Evolutionary conservation across 2,329 filamentous ascomycete genomes (phyloP), one percentile per base, ranked within the genome.

Genomic region (Diatrype stigma): DNA sequence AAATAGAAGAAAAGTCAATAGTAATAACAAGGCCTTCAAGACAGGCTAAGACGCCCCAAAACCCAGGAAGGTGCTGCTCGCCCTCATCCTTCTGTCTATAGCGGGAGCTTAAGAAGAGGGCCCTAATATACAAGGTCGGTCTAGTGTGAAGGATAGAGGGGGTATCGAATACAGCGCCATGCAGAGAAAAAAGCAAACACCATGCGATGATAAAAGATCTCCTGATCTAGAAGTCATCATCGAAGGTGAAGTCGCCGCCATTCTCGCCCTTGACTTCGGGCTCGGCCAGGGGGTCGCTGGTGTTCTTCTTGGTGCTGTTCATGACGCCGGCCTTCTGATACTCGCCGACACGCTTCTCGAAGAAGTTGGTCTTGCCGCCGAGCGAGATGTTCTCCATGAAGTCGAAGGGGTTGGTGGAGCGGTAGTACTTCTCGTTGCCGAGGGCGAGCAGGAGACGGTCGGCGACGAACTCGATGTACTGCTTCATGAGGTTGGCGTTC

Each of bases 351-450:
- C 94, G 90, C 89, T 99, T 99, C 87, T 99, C 94, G 72, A 99
- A 99, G 84, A 99, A 99, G 85, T 99, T 99, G 71, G 94, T 99
- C 89, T 99, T 99, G 74, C 94, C 94, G 48, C 91, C 90, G 11
- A 99, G 83, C 21, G 94, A 97, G 74, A 99, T 99, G 77, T 96
- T 96, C 82, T 99, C 94, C 94, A 99, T 99, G 75, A 99, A 99
- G 81, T 99, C 94, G 71, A 99, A 99, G 70, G 94, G 94, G 78
- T 99, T 99, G 71, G 86, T 83, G 23, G 87, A 79, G 69, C 94
- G 89, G 84, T 96, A 99, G 65, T 89, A 80, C 81, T 96, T 97
- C 64, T 89, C 82, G 74, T 96, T 96, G 66, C 94, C 94, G 45
- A 99, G 88, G 30, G 94, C 86, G 52, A 97, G 79, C 34, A 99